Base-by-base conservation (phyloP, 805 yeast genomes). In the Saccharomycopsis fodiens region DNA sequence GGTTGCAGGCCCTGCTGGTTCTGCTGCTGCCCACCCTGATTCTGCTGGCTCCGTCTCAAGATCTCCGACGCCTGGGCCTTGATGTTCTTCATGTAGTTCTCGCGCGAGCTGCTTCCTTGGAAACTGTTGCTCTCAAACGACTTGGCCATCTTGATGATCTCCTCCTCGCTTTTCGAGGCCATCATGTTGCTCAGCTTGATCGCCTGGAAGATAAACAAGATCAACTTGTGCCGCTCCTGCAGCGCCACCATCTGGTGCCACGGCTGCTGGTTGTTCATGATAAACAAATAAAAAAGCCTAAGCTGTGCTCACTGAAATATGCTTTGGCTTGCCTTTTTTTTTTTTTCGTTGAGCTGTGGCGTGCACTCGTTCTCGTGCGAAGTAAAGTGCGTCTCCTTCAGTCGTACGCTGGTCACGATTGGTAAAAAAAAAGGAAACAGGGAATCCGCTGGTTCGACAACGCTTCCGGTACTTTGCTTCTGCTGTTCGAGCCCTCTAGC, bases 201-300 rank as follows among this genome's bases (percentile, higher is more conserved):
- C 29, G 29, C 29, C 10, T 25, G 29, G 29, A 25, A 25, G 48
- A 48, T 42, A 31, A 41, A 44, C 10, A 45, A 19, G 21, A 48
- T 48, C 23, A 45, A 41, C 39, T 41, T 45, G 3, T 45, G 52
- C 13, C 52, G 52, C 42, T 48, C 52, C 27, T 34, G 41, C n/a
- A 32, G 10, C 17, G 46, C 43, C 16, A 48, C 44, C 43, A 38
- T 35, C 17, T 39, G 31, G 12, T 48, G 48, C 52, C 52, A 48
- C 4, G 42, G 37, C 32, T 45, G 46, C 25, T 41, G 49, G n/a
- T 36, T 37, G 22, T 35, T 41, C 43, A 40, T 40, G 15, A n/a
- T n/a, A n/a, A n/a, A n/a, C n/a, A n/a, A 15, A 8, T 8, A 38
- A 19, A 38, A 38, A 7, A 13, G 16, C 21, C 29, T 13, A 12